Evolutionary conservation across 768 basidiomycete genomes (phyloP).

Genomic region (Lentinula lateritia): DNA sequence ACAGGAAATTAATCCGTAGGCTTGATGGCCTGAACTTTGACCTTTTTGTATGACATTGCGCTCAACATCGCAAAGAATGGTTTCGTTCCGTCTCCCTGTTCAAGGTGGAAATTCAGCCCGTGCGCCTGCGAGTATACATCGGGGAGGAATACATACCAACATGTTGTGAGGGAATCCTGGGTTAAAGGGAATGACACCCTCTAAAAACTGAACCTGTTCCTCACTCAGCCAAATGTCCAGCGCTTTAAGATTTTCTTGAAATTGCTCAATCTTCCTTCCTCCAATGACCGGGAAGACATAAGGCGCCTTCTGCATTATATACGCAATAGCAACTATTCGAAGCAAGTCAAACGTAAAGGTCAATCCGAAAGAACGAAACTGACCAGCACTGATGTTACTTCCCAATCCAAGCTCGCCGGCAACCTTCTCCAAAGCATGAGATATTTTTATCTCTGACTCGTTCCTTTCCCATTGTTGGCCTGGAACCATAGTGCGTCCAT

Average conservation of each 20-base stretch:
- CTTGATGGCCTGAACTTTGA: background rate
- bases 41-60: background rate
- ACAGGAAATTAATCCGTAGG: background rate
- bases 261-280: slow-evolving; percentile 16
- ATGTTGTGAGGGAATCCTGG: background rate
- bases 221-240: slow-evolving; percentile 29
- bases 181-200: slow-evolving; percentile 17
- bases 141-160: background rate
- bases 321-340: slow-evolving; percentile 15
- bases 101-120: background rate
- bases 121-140: background rate
- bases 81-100: background rate
- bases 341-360: background rate
- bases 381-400: slow-evolving; percentile 14
- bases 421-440: slow-evolving; percentile 29
- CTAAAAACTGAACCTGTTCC: slow-evolving; percentile 31
- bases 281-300: slow-evolving; percentile 19
- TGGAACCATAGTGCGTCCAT: slow-evolving; percentile 25
- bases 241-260: slow-evolving; percentile 28
- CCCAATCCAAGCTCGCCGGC: slow-evolving; percentile 32
- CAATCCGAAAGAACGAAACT: background rate
- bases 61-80: background rate
- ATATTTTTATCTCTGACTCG: slow-evolving; percentile 24
- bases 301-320: slow-evolving; percentile 21
- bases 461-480: slow-evolving; percentile 27